Evolutionary conservation across 2,329 filamentous ascomycete genomes (phyloP).

Genomic region (Penicillium brasilianum): DNA sequence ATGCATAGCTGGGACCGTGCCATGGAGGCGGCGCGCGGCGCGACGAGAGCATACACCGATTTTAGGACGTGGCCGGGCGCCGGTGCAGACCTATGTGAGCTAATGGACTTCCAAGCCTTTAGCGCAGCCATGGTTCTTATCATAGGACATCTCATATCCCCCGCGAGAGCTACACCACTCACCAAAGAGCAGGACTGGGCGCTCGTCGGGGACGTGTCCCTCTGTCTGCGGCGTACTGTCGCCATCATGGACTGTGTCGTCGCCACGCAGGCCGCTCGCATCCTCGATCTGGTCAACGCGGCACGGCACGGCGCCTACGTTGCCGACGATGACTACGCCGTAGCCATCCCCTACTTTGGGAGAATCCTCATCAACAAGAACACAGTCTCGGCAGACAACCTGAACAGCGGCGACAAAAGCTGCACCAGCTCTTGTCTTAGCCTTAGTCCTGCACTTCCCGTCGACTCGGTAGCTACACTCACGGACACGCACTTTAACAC

Average conservation of each 20-base stretch:
- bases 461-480: constrained; percentile 3
- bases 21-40: background rate
- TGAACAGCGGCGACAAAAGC: background rate
- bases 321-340: constrained; percentile 1
- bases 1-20: background rate
- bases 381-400: background rate
- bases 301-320: background rate
- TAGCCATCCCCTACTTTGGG: constrained; percentile 3
- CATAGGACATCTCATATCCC: background rate
- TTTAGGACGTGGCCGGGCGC: constrained; percentile 2
- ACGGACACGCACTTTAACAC: constrained; percentile 2
- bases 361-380: constrained; percentile 2
- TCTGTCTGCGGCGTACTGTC: background rate
- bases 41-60: background rate
- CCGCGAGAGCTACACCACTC: background rate
- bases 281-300: constrained; percentile 1
- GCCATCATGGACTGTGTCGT: constrained; percentile 3
- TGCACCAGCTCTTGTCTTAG: background rate
- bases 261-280: background rate
- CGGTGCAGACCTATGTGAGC: background rate
- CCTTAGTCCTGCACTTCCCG: background rate
- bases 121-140: background rate
- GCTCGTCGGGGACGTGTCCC: background rate
- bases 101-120: background rate
- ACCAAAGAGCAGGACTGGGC: constrained; percentile 1